Evolutionary conservation across 2,329 filamentous ascomycete genomes (phyloP), one percentile per base, ranked within the genome.

Genomic region (Paecilomyces sp.): DNA sequence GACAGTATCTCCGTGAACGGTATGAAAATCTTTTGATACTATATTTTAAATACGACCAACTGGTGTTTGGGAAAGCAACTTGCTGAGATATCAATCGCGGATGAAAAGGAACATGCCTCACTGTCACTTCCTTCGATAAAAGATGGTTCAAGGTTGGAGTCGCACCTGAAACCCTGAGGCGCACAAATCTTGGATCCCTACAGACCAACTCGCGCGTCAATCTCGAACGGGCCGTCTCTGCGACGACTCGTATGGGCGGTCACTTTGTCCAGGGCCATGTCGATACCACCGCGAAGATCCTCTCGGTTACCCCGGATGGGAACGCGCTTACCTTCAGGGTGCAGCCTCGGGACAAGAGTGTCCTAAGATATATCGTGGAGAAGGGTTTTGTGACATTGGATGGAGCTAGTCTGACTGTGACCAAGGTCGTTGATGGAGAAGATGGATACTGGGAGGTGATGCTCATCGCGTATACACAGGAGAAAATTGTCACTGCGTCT

Each of bases 211-310:
- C 87, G 62, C 80, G 79, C 24, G 92, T 97, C 65, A 99, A 99
- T 75, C 88, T 99, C 57, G 94, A 99, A 81, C 88, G 94, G 15
- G 93, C 94, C 3, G 92, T 99, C 58, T 88, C 89, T 18, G 91
- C 92, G 3, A 85, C 89, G 68, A 97, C 93, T 54, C 90, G 94
- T 58, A 97, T 99, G 91, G 94, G 95, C 54, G 94, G 94, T 0
- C 94, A 99, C 78, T 96, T 97, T 70, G 93, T 97, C 33, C 95
- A 99, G 78, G 94, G 94, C 50, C 94, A 99, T 75, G 93, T 99
- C 62, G 95, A 99, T 76, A 93, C 91, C 11, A 86, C 88, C 47
- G 94, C 93, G 0, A 84, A 83, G 52, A 89, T 99, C 62, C 71
- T 88, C 47, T 83, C 84, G 52, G 84, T 89, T 36, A 87, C 83